phyloP scores from a whole-genome alignment of 169 alveolate species.

The Plasmodium knowlesi region DNA sequence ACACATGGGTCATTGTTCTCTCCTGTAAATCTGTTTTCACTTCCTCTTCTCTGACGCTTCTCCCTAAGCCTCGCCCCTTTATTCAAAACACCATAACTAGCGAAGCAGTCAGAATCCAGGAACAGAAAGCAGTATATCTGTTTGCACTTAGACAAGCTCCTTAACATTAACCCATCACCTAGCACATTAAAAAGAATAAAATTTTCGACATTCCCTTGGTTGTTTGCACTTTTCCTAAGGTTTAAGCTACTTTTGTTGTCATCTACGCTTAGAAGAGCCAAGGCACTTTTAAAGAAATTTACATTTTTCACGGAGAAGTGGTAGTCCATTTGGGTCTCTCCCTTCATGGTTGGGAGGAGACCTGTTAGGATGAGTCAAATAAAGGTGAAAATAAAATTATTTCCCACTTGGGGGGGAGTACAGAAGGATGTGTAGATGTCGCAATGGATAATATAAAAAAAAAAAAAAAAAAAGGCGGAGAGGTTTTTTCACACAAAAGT shows the following conservation, averaged over 20 bases:
- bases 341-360: not conserved
- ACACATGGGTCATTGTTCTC: not conserved
- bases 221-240: not conserved
- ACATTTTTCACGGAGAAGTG: constrained; percentile 60
- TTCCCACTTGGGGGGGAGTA: not conserved
- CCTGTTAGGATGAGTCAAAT: not conserved
- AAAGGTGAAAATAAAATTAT: not conserved
- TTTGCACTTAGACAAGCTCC: constrained; percentile 66
- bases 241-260: constrained; percentile 15
- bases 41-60: not conserved
- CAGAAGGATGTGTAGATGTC: not conserved
- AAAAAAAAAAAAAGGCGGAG: not conserved
- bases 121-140: constrained; percentile 67
- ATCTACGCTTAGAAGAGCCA: constrained; percentile 52
- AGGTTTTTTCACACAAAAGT: not conserved
- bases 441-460: too few species aligned
- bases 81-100: constrained; percentile 16
- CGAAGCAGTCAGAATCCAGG: constrained; percentile 53
- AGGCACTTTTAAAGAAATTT: constrained; percentile 62
- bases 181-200: constrained; percentile 33
- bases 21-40: not conserved
- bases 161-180: constrained; percentile 50
- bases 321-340: constrained; percentile 18
- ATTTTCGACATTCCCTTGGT: constrained; percentile 13
- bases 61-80: not conserved